phyloP scores from a whole-genome alignment of 1,139 yeast genomes.

The Saccharomyces pastorianus region DNA sequence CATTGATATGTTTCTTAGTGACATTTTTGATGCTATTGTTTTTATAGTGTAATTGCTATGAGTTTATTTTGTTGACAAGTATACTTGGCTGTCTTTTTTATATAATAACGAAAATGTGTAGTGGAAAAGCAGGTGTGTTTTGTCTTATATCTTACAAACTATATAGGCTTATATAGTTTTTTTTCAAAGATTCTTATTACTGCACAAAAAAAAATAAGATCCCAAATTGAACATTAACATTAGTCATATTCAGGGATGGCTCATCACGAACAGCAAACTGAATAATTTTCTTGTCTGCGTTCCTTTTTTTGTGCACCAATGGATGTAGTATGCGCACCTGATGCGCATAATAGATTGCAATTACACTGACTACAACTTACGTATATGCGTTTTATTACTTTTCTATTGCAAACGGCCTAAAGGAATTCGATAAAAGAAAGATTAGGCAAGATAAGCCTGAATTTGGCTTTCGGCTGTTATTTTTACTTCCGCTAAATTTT shows the following conservation, averaged over 20 bases:
- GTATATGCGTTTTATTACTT: neutral
- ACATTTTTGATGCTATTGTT: slow-evolving; percentile 3
- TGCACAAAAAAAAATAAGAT: neutral
- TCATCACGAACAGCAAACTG: neutral
- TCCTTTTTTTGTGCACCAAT: neutral
- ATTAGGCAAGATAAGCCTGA: neutral
- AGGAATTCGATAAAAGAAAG: neutral
- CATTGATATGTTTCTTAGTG: slow-evolving; percentile 4
- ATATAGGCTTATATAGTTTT: neutral
- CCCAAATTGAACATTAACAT: neutral
- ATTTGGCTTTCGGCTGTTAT: neutral
- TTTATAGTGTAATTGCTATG: neutral
- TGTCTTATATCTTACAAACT: neutral
- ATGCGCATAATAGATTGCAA: neutral
- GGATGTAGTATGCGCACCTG: neutral
- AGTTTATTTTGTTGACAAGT: neutral
- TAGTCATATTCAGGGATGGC: neutral
- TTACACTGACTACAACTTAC: neutral
- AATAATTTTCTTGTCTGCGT: neutral
- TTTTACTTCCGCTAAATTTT: neutral
- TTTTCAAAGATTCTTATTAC: neutral
- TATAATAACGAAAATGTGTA: neutral
- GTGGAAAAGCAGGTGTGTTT: neutral
- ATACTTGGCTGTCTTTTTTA: neutral
- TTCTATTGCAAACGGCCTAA: neutral